These are phyloP conservation scores for Monosporascus sp. DNA, from an alignment of 2,329 filamentous ascomycete species.

Conservation along the genomic window DNA sequence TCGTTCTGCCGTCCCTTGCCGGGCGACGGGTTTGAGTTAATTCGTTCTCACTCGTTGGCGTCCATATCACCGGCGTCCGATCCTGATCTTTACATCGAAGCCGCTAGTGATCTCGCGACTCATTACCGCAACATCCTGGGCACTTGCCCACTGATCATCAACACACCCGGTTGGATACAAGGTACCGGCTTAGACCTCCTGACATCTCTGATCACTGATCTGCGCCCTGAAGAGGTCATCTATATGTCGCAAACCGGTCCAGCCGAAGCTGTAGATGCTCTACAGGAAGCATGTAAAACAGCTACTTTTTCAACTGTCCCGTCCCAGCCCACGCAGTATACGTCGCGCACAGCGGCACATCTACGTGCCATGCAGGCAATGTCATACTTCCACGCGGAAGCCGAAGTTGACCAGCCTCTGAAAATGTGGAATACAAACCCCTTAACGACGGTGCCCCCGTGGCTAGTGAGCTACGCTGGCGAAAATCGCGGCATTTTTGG, in stretches of 20 bases:
- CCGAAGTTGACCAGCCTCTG: slow-evolving; percentile 9
- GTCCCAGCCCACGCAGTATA: slow-evolving; percentile 52
- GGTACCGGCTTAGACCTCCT: slow-evolving; percentile 65
- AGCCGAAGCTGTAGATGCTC: slow-evolving; percentile 48
- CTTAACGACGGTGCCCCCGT: slow-evolving; percentile 53
- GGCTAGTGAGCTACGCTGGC: slow-evolving; percentile 56
- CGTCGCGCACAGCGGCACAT: slow-evolving; percentile 57
- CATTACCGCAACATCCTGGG: slow-evolving; percentile 46
- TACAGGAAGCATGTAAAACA: slow-evolving; percentile 39
- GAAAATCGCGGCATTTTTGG: slow-evolving; percentile 51
- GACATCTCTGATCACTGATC: slow-evolving; percentile 46
- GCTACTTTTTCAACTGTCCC: slow-evolving; percentile 48
- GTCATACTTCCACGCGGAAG: slow-evolving; percentile 65
- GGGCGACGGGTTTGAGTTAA: slow-evolving; percentile 30
- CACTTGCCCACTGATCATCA: slow-evolving; percentile 59
- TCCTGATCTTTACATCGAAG: slow-evolving; percentile 60
- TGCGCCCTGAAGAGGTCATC: slow-evolving; percentile 57
- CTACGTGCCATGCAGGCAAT: slow-evolving; percentile 71
- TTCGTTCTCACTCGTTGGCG: slow-evolving; percentile 63
- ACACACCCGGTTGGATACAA: slow-evolving; percentile 70
- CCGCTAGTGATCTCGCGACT: slow-evolving; percentile 56
- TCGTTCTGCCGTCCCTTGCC: slow-evolving; percentile 57
- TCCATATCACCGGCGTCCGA: slow-evolving; percentile 61
- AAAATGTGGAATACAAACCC: slow-evolving; percentile 48
- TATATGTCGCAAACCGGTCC: slow-evolving; percentile 65